These are phyloP conservation scores for Podila verticillata DNA, from an alignment of 192 early-diverging fungal species.

Conservation along the genomic window DNA sequence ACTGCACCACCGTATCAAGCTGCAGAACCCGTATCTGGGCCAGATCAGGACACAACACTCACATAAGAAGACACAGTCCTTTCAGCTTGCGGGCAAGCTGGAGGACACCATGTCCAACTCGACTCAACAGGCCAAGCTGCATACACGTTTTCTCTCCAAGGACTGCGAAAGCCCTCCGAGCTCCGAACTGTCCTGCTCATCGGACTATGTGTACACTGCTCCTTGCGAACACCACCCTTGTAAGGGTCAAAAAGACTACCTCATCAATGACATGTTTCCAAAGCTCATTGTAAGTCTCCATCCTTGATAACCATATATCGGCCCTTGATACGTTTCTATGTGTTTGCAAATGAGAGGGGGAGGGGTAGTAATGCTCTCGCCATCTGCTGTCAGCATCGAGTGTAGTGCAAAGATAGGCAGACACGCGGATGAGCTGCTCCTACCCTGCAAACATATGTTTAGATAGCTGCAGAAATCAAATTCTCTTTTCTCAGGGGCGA, in stretches of 20 bases:
- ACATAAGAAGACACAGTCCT: slow-evolving; percentile 40
- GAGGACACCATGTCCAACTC: slow-evolving; percentile 37
- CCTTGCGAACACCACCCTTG: slow-evolving; percentile 50
- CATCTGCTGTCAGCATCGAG: neutral
- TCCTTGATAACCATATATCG: too few relatives aligned
- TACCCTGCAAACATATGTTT: neutral
- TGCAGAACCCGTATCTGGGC: neutral
- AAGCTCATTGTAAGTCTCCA: slow-evolving; percentile 44
- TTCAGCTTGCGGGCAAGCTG: slow-evolving; percentile 41
- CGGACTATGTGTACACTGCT: slow-evolving; percentile 38
- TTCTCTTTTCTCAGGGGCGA: neutral
- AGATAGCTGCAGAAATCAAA: neutral
- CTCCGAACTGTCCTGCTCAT: neutral
- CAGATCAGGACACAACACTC: slow-evolving; percentile 1
- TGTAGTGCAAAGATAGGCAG: neutral
- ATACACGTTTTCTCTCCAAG: slow-evolving; percentile 1
- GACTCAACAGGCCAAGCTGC: too few relatives aligned
- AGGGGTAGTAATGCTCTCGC: neutral
- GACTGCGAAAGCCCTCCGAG: neutral
- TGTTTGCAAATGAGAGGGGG: too few relatives aligned
- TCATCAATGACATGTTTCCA: slow-evolving; percentile 52
- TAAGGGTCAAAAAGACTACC: slow-evolving; percentile 44
- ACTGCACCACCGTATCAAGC: neutral
- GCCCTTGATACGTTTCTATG: too few relatives aligned
- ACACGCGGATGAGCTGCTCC: too few relatives aligned